phyloP scores from a whole-genome alignment of 2,329 filamentous ascomycete species.

The Exophiala mesophila region DNA sequence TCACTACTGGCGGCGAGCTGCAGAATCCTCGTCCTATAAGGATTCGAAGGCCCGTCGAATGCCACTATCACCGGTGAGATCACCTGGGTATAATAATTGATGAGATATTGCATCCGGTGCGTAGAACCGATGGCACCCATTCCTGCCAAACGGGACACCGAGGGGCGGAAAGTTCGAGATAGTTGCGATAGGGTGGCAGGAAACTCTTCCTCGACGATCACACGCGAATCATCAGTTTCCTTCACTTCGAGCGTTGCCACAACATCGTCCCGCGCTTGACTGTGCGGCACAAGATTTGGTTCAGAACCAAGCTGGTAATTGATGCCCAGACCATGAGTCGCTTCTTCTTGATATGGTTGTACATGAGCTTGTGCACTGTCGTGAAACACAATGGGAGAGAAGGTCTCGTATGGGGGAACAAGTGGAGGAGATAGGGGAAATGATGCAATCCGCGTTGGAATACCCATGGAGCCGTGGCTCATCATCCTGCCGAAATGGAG shows the following conservation, averaged over 20 bases:
- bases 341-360: not conserved
- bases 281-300: no score
- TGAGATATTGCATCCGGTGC: constrained; percentile 77
- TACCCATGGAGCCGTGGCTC: constrained; percentile 8
- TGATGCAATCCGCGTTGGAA: not conserved
- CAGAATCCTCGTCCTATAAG: constrained; percentile 77
- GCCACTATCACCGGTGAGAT: constrained; percentile 90
- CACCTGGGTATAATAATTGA: constrained; percentile 89
- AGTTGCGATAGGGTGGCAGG: constrained; percentile 5
- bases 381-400: not conserved
- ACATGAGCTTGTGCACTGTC: not conserved
- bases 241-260: no score
- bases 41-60: constrained; percentile 80
- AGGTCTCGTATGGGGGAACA: constrained; percentile 6
- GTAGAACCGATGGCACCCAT: constrained; percentile 52
- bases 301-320: no score
- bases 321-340: not conserved
- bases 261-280: no score
- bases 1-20: constrained; percentile 71
- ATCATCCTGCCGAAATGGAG: constrained; percentile 14
- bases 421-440: constrained; percentile 11
- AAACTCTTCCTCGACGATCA: constrained; percentile 15
- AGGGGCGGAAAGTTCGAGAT: constrained; percentile 14
- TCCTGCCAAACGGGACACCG: constrained; percentile 17
- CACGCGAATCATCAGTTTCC: constrained; percentile 14